A percentile compares a stretch with the other conserved stretches of the same genome.
Conservation (phyloP, 2,329 filamentous ascomycete genomes). For the Triangularia verruculosa region DNA sequence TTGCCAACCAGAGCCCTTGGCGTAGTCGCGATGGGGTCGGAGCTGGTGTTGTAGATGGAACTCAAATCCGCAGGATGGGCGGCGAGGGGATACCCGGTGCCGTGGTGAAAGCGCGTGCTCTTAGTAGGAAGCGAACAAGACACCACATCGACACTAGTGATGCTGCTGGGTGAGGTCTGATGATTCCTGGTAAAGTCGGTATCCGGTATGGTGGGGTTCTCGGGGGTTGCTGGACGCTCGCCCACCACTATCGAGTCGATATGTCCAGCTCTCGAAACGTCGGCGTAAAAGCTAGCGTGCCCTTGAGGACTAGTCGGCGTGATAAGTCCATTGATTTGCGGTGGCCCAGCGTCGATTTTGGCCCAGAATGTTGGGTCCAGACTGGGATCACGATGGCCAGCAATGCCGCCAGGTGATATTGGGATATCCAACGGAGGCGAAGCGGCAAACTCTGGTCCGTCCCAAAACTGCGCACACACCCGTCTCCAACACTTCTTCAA, state of each 20-base stretch:
- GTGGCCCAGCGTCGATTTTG: slow-evolving; percentile 41
- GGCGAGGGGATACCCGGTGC: slow-evolving; percentile 41
- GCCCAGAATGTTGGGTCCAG: slow-evolving; percentile 56
- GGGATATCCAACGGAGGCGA: slow-evolving; percentile 61
- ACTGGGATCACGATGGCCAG: slow-evolving; percentile 55
- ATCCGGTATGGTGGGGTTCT: slow-evolving; percentile 30
- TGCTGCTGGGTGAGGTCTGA: slow-evolving; percentile 53
- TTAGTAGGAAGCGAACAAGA: slow-evolving; percentile 64
- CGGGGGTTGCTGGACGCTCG: slow-evolving; percentile 48
- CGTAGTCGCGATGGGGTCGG: slow-evolving; percentile 55
- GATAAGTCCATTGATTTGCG: slow-evolving; percentile 43
- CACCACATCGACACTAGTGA: slow-evolving; percentile 58
- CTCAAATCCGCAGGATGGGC: slow-evolving; percentile 57
- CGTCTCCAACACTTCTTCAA: slow-evolving; percentile 97
- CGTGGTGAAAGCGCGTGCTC: slow-evolving; percentile 39
- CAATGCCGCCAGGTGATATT: slow-evolving; percentile 73
- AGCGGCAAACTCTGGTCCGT: slow-evolving; percentile 63
- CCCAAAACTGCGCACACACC: slow-evolving; percentile 88
- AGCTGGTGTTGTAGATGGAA: slow-evolving; percentile 42
- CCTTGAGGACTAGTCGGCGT: slow-evolving; percentile 30
- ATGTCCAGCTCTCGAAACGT: slow-evolving; percentile 46
- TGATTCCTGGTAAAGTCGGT: slow-evolving; percentile 33
- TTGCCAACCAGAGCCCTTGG: slow-evolving; percentile 58
- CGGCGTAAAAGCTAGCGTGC: slow-evolving; percentile 44
- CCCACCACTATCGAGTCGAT: slow-evolving; percentile 47